Evolutionary conservation across 805 yeast genomes (phyloP).

Genomic region (Candida insectalens): DNA sequence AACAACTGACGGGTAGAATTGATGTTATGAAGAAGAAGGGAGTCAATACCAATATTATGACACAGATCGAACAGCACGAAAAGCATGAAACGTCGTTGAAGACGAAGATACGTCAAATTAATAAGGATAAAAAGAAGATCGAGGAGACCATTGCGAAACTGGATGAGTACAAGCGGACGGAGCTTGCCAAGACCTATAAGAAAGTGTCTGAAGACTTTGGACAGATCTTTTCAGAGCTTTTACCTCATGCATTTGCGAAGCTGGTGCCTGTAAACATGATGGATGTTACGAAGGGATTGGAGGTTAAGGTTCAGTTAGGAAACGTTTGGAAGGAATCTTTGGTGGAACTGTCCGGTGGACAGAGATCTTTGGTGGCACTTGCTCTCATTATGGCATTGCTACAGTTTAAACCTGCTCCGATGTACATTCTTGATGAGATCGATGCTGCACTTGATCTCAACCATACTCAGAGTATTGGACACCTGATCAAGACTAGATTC

Average conservation of each 20-base stretch:
- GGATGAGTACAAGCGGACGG: slow-evolving; percentile 76
- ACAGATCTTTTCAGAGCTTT: slow-evolving; percentile 71
- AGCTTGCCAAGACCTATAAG: slow-evolving; percentile 74
- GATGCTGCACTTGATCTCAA: slow-evolving; percentile 97
- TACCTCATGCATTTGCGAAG: slow-evolving; percentile 87
- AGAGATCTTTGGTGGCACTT: slow-evolving; percentile 85
- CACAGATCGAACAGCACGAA: slow-evolving; percentile 84
- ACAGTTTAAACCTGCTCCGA: slow-evolving; percentile 96
- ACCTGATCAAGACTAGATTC: slow-evolving; percentile 87
- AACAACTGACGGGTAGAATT: slow-evolving; percentile 46
- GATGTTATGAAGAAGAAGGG: slow-evolving; percentile 62
- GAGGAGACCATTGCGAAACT: slow-evolving; percentile 78
- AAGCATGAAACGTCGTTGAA: slow-evolving; percentile 72
- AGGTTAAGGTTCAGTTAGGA: slow-evolving; percentile 83
- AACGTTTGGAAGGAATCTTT: slow-evolving; percentile 92
- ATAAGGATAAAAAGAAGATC: slow-evolving; percentile 80
- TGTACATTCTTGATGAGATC: slow-evolving; percentile 96
- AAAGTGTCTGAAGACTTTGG: slow-evolving; percentile 89
- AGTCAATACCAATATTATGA: slow-evolving; percentile 80
- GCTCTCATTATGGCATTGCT: slow-evolving; percentile 86
- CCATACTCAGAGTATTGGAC: slow-evolving; percentile 97
- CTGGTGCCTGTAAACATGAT: slow-evolving; percentile 71
- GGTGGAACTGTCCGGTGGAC: slow-evolving; percentile 95
- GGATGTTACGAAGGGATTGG: slow-evolving; percentile 84
- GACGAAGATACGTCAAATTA: slow-evolving; percentile 77